phyloP scores from a whole-genome alignment of 345 rosid genomes.

The Cardamine chenopodiifolia region DNA sequence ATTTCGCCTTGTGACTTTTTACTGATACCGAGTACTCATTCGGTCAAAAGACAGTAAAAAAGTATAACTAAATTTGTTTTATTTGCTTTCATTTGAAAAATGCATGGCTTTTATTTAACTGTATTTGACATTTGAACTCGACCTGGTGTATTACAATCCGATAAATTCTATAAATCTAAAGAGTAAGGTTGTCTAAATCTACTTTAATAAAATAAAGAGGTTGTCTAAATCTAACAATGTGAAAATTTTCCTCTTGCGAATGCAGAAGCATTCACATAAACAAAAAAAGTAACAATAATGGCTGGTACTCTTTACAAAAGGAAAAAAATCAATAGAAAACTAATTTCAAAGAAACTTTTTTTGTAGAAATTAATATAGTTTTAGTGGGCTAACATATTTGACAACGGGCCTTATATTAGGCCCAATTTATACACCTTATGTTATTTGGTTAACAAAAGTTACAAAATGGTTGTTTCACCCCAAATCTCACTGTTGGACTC shows the following conservation, averaged over 20 bases:
- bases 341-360: too few relatives aligned
- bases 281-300: not conserved
- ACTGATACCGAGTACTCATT: not conserved
- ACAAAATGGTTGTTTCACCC: not conserved
- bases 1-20: not conserved
- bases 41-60: conserved; percentile 5
- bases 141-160: not conserved
- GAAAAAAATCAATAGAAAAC: not conserved
- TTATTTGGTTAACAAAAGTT: not conserved
- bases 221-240: conserved; percentile 7
- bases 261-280: not conserved
- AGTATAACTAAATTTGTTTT: not conserved
- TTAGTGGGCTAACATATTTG: not conserved
- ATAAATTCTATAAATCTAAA: not conserved
- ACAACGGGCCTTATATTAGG: not conserved
- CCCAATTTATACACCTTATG: not conserved
- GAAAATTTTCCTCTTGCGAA: not conserved
- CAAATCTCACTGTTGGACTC: not conserved
- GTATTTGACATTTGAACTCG: conserved; percentile 15
- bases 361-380: not conserved
- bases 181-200: not conserved
- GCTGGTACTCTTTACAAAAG: not conserved
- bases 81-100: not conserved
- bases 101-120: not conserved
- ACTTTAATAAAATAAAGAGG: too few relatives aligned